Percentiles rank a stretch among this genome's conserved stretches.
Evolutionary conservation across 768 basidiomycete genomes (phyloP).

Genomic region (Tylopilus rubrobrunneus): DNA sequence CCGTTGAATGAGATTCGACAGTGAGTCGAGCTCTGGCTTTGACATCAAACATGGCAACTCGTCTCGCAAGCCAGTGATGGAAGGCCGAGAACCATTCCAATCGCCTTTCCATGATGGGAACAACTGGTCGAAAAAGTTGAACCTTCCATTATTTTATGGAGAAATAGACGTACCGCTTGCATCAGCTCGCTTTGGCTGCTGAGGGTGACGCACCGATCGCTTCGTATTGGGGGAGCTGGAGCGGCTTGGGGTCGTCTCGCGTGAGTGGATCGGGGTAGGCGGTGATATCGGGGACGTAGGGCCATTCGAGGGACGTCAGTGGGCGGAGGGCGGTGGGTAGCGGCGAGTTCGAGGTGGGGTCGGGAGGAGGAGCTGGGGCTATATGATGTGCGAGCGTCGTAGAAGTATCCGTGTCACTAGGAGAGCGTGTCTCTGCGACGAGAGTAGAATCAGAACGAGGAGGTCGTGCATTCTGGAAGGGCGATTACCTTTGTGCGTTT

Average conservation of each 20-base stretch:
- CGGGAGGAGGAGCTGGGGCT: neutral
- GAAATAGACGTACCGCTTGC: too few relatives aligned
- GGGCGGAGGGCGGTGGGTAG: conserved; percentile 35
- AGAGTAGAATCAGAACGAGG: too few relatives aligned
- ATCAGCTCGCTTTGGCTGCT: too few relatives aligned
- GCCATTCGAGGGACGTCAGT: conserved; percentile 78
- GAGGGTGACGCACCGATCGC: conserved; percentile 56
- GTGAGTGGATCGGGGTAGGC: conserved; percentile 82
- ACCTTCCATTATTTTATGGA: too few relatives aligned
- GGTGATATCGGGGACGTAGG: conserved; percentile 77
- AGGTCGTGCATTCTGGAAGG: too few relatives aligned
- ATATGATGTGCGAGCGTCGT: too few relatives aligned
- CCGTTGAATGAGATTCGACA: conserved; percentile 68
- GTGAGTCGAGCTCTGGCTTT: conserved; percentile 59
- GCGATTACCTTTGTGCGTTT: too few relatives aligned
- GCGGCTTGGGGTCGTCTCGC: conserved; percentile 77
- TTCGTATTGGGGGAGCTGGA: conserved; percentile 73
- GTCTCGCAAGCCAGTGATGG: conserved; percentile 58
- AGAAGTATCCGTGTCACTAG: too few relatives aligned
- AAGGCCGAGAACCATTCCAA: conserved; percentile 67
- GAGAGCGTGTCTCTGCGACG: too few relatives aligned
- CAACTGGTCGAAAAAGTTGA: conserved; percentile 46
- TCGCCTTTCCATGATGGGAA: conserved; percentile 79
- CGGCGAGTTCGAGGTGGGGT: neutral
- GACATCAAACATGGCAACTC: conserved; percentile 62